Evolutionary conservation across 164 flowering plant species (phyloP), one percentile per base, ranked within the genome.

Genomic region (Brasenia schreberi): DNA sequence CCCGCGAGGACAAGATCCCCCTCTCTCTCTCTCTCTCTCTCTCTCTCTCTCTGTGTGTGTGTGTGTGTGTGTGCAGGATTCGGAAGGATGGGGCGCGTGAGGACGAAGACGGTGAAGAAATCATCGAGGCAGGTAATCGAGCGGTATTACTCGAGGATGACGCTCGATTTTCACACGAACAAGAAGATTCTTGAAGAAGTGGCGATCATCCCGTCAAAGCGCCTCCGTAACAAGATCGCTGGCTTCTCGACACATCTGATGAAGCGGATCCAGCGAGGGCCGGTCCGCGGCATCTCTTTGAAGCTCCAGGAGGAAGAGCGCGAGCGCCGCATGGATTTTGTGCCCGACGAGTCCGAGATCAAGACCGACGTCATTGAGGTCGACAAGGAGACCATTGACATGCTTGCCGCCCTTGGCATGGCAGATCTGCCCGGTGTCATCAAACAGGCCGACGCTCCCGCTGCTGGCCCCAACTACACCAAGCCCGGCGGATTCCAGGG

Each of bases 321-420:
- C 6, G 92, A 87, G 76, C 78, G 92, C 10, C 84, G 92, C 53
- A 87, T 87, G 92, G 92, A 87, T 76, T 87, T 83, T 66, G 92
- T 85, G 17, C 92, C 92, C 9, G 92, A 85, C 1, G 85, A 77
- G 75, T 87, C 92, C 6, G 92, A 88, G 56, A 82, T 87, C 65
- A 81, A 80, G 72, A 75, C 72, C 42, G 88, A 84, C 12, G 49
- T 60, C 53, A 82, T 85, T 58, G 76, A 80, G 77, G 92, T 87
- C 59, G 92, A 87, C 63, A 85, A 85, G 77, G 92, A 87, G 73
- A 87, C 92, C 53, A 68, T 85, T 14, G 92, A 87, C 62, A 79
- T 87, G 87, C 86, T 87, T 59, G 76, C 87, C 16, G 74, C 87
- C 14, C 86, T 87, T 19, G 92, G 92, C 44, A 83, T 87, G 86